Evolutionary conservation across 495 filamentous ascomycete genomes (phyloP).

Genomic region (Ramalina intermedia): DNA sequence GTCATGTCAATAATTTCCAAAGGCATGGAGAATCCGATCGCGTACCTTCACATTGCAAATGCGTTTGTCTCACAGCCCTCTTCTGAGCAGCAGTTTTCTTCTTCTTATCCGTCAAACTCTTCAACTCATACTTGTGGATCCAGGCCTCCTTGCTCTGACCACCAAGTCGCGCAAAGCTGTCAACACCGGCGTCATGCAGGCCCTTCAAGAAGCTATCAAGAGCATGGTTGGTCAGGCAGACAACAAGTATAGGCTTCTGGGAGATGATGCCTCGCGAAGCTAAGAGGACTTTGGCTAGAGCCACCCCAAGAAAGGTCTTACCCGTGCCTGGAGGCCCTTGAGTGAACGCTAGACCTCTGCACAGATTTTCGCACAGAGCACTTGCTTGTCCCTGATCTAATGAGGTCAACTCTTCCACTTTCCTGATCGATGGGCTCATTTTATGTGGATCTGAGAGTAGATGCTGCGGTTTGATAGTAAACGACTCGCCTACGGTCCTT

Average conservation of each 20-base stretch:
- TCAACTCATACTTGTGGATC: slow-evolving; percentile 11
- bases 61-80: not conserved
- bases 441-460: not conserved
- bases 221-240: slow-evolving; percentile 55
- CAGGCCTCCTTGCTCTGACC: slow-evolving; percentile 35
- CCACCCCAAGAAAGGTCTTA: slow-evolving; percentile 31
- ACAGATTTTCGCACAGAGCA: slow-evolving; percentile 40
- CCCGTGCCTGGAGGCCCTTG: slow-evolving; percentile 70
- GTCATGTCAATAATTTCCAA: not conserved
- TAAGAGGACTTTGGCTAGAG: slow-evolving; percentile 42
- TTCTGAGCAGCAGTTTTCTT: slow-evolving; percentile 6
- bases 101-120: slow-evolving; percentile 6
- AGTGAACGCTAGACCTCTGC: slow-evolving; percentile 41
- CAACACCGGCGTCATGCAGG: slow-evolving; percentile 34
- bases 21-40: not conserved
- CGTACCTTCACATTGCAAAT: slow-evolving; percentile 5
- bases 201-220: slow-evolving; percentile 50
- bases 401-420: slow-evolving; percentile 21
- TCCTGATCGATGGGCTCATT: slow-evolving; percentile 4
- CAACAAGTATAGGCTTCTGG: slow-evolving; percentile 45
- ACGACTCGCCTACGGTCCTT: not conserved
- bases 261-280: slow-evolving; percentile 30
- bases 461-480: slow-evolving; percentile 20
- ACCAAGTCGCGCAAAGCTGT: slow-evolving; percentile 49
- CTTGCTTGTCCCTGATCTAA: slow-evolving; percentile 43